Evolutionary conservation across 2,329 filamentous ascomycete genomes (phyloP).

Genomic region (Elsinoe batatas): DNA sequence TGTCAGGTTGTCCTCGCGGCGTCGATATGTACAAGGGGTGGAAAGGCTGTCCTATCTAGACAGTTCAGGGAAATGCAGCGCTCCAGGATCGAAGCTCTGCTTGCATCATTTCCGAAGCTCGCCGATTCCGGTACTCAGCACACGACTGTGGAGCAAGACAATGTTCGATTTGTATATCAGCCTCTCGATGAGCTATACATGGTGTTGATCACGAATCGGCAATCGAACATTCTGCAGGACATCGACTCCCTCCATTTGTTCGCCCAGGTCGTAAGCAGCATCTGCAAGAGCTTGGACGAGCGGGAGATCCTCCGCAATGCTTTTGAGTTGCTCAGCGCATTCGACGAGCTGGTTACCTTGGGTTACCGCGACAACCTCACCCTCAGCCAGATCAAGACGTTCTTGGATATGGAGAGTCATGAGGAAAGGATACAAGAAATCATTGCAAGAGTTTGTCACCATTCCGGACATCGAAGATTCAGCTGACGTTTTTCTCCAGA

Average conservation of each 20-base stretch:
- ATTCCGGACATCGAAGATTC: background rate
- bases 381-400: conserved; percentile 95
- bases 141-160: conserved; percentile 97
- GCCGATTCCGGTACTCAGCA: conserved; percentile 94
- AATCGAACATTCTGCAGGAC: conserved; percentile 98
- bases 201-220: conserved; percentile 97
- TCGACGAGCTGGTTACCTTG: conserved; percentile 91
- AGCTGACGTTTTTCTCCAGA: conserved; percentile 44
- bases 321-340: conserved; percentile 90
- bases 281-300: conserved; percentile 93
- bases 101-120: conserved; percentile 95
- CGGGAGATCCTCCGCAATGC: conserved; percentile 90
- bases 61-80: conserved; percentile 97
- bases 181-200: conserved; percentile 99
- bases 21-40: conserved; percentile 96
- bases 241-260: conserved; percentile 98
- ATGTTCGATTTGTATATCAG: conserved; percentile 98
- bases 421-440: conserved; percentile 99
- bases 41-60: conserved; percentile 94
- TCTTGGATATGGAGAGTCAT: conserved; percentile 98
- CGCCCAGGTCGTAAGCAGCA: conserved; percentile 90
- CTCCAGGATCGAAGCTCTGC: conserved; percentile 89
- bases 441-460: conserved; percentile 63
- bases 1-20: conserved; percentile 89
- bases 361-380: conserved; percentile 96